Evolutionary conservation across 371 early-diverging fungal species (phyloP).

Genomic region (Apophysomyces variabilis): DNA sequence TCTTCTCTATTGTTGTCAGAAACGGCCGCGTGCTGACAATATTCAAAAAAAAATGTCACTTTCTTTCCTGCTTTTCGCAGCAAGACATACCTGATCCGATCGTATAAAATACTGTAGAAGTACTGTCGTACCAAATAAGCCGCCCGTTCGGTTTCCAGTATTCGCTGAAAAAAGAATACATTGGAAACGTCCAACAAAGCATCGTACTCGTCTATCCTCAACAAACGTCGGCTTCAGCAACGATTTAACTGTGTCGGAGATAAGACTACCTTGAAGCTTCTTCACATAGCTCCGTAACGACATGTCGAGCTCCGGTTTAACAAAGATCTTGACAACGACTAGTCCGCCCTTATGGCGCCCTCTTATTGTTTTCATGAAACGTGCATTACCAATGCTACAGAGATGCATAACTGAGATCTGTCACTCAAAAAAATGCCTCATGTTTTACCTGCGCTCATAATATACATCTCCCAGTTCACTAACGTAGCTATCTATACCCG

Average conservation of each 20-base stretch:
- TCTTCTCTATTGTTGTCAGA: slow-evolving; percentile 82
- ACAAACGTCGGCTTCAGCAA: neutral
- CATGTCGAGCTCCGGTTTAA: slow-evolving; percentile 79
- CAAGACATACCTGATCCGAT: slow-evolving; percentile 79
- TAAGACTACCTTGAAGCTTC: slow-evolving; percentile 58
- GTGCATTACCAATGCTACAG: slow-evolving; percentile 82
- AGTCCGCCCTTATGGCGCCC: slow-evolving; percentile 77
- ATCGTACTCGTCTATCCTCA: slow-evolving; percentile 64
- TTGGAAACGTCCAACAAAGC: slow-evolving; percentile 73
- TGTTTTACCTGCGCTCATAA: slow-evolving; percentile 70
- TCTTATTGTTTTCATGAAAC: slow-evolving; percentile 93
- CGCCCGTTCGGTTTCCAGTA: slow-evolving; percentile 89
- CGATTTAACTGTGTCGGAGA: slow-evolving; percentile 1
- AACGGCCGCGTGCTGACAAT: slow-evolving; percentile 88
- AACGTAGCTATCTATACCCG: slow-evolving; percentile 72
- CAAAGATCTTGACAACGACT: slow-evolving; percentile 90
- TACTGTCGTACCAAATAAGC: slow-evolving; percentile 90
- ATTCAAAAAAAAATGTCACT: neutral
- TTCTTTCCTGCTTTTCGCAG: neutral
- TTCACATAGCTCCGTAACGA: slow-evolving; percentile 64
- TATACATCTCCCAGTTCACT: slow-evolving; percentile 74
- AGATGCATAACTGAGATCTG: neutral
- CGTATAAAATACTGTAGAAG: slow-evolving; percentile 88
- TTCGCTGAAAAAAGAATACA: slow-evolving; percentile 75
- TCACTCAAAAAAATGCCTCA: neutral